Evolutionary conservation across 805 yeast genomes (phyloP).

Genomic region (Saccharomycopsis selenospora): DNA sequence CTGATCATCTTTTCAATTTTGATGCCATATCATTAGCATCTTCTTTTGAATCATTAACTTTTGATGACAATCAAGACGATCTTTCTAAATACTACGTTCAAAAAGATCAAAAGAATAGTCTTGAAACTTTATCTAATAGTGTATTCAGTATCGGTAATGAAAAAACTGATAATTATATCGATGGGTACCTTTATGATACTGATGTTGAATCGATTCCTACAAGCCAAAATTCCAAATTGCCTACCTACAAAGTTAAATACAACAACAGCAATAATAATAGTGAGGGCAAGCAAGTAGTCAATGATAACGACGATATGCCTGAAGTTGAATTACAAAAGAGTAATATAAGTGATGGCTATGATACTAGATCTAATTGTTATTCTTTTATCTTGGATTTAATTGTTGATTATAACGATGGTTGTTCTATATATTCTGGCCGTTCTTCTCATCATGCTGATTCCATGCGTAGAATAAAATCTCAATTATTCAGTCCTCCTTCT

Average conservation of each 20-base stretch:
- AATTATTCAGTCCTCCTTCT: neutral
- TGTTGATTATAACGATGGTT: conserved; percentile 17
- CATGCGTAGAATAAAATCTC: neutral
- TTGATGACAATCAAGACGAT: neutral
- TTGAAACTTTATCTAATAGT: neutral
- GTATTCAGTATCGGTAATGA: neutral
- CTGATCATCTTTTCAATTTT: conserved; percentile 2
- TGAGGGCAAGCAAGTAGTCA: too few species aligned
- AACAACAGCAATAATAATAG: too few species aligned
- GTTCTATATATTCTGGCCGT: neutral
- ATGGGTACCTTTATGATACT: conserved; percentile 12
- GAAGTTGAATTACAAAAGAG: conserved; percentile 2
- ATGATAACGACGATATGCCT: neutral
- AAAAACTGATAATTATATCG: conserved; percentile 1
- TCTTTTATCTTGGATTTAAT: conserved; percentile 20
- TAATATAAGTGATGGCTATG: neutral
- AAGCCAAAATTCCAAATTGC: conserved; percentile 1
- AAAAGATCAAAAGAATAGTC: neutral
- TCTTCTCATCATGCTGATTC: neutral
- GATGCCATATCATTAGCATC: neutral
- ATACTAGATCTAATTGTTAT: conserved; percentile 14
- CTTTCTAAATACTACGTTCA: neutral
- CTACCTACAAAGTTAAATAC: conserved; percentile 6
- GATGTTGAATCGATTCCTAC: conserved; percentile 15
- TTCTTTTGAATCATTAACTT: neutral